Conservation (phyloP, 208 protist genomes). For the Novymonas esmeraldas region DNA sequence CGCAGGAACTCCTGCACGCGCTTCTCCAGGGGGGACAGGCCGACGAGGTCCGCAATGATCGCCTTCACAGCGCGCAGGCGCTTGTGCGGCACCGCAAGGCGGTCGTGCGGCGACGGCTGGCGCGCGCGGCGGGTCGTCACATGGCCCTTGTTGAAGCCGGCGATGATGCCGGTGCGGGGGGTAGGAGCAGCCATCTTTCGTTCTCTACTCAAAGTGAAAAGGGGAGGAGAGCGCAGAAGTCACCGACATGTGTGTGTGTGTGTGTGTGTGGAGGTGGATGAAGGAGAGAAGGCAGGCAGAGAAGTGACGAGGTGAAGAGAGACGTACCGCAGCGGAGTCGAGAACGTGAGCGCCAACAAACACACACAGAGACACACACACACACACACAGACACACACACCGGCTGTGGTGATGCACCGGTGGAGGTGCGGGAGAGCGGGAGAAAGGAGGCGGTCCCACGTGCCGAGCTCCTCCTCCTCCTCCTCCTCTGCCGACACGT, state of each 20-base stretch:
- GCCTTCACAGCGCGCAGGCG: conserved; percentile 90
- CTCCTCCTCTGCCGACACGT: too few relatives aligned
- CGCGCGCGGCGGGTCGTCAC: conserved; percentile 87
- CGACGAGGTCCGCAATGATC: conserved; percentile 91
- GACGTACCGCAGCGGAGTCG: too few relatives aligned
- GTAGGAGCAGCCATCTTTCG: conserved; percentile 77
- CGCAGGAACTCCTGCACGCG: conserved; percentile 94
- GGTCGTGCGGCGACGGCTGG: conserved; percentile 76
- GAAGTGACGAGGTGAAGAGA: too few relatives aligned
- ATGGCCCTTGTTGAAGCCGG: conserved; percentile 94
- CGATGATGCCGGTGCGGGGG: conserved; percentile 90
- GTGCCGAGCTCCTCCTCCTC: too few relatives aligned
- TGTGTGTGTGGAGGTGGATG: not conserved
- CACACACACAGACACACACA: too few relatives aligned
- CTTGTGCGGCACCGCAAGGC: conserved; percentile 89
- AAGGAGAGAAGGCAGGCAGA: conserved; percentile 9
- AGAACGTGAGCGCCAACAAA: too few relatives aligned
- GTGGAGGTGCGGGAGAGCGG: too few relatives aligned
- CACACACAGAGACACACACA: too few relatives aligned
- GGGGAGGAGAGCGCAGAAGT: not conserved
- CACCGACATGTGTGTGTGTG: not conserved
- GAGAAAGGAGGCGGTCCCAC: too few relatives aligned
- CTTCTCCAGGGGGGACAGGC: conserved; percentile 91
- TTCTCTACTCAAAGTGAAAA: not conserved
- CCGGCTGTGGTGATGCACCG: too few relatives aligned